Conservation (phyloP, 352 stramenopile species). For the Aphanomyces cochlioides region DNA sequence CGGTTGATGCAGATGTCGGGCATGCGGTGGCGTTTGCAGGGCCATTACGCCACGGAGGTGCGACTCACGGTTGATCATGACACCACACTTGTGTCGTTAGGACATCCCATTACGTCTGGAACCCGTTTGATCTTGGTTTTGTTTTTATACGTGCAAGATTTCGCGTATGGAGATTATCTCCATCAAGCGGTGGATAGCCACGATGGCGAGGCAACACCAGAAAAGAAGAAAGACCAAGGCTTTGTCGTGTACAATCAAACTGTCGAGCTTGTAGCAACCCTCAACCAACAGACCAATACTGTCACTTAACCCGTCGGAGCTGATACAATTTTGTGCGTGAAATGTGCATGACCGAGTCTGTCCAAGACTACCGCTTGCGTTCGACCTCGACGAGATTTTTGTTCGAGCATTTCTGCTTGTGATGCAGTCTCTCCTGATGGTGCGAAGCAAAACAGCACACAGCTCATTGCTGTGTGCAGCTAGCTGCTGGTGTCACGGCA, state of each 20-base stretch:
- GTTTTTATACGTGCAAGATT: slow-evolving; percentile 37
- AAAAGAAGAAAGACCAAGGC: neutral
- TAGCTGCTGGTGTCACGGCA: too few species aligned
- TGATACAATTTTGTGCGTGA: neutral
- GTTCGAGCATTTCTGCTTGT: too few species aligned
- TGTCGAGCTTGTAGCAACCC: slow-evolving; percentile 21
- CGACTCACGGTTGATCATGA: slow-evolving; percentile 16
- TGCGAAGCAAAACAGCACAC: too few species aligned
- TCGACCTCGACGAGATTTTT: too few species aligned
- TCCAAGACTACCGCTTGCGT: too few species aligned
- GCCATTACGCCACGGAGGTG: slow-evolving; percentile 26
- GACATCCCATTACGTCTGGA: slow-evolving; percentile 33
- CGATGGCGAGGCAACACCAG: slow-evolving; percentile 32
- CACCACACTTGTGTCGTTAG: slow-evolving; percentile 5
- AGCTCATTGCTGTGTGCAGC: too few species aligned
- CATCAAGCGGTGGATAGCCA: slow-evolving; percentile 44
- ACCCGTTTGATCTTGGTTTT: slow-evolving; percentile 37
- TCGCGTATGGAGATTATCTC: slow-evolving; percentile 33
- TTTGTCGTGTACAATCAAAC: slow-evolving; percentile 32
- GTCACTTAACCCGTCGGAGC: neutral
- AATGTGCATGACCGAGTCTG: too few species aligned
- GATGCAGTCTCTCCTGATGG: too few species aligned
- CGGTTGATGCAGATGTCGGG: slow-evolving; percentile 32
- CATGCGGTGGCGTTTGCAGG: slow-evolving; percentile 35
- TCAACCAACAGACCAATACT: slow-evolving; percentile 17